These are phyloP conservation scores for Serendipita sp. DNA, from an alignment of 1,284 basidiomycete species.

Conservation along the genomic window DNA sequence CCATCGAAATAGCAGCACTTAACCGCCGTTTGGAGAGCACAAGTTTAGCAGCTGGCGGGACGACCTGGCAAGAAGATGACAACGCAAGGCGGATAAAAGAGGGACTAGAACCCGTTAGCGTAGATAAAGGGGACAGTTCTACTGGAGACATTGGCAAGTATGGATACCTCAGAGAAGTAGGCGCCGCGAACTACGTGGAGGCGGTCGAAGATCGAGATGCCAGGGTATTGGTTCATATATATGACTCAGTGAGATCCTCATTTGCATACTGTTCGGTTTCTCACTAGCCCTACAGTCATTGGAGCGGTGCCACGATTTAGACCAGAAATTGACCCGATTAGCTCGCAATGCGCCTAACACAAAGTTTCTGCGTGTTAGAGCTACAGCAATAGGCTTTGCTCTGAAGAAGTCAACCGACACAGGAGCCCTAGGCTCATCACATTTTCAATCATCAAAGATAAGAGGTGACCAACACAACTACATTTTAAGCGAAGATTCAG, in stretches of 20 bases:
- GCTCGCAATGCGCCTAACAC: slow-evolving; percentile 56
- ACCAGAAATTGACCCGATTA: slow-evolving; percentile 51
- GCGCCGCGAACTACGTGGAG: slow-evolving; percentile 52
- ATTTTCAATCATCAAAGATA: neutral
- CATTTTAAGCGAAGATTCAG: slow-evolving; percentile 17
- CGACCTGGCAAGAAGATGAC: slow-evolving; percentile 60
- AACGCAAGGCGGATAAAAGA: slow-evolving; percentile 32
- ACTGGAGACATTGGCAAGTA: slow-evolving; percentile 31
- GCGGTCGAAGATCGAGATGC: slow-evolving; percentile 63
- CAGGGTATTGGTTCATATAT: slow-evolving; percentile 67
- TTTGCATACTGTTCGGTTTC: slow-evolving; percentile 1
- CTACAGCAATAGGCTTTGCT: slow-evolving; percentile 65
- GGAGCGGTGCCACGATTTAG: slow-evolving; percentile 56
- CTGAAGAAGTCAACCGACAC: slow-evolving; percentile 6
- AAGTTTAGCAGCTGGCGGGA: slow-evolving; percentile 36
- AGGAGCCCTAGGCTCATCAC: neutral
- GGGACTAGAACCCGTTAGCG: slow-evolving; percentile 25
- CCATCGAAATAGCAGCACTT: slow-evolving; percentile 34
- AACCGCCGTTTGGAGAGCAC: slow-evolving; percentile 45
- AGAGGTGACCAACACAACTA: neutral
- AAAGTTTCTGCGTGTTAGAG: slow-evolving; percentile 66
- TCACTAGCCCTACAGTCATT: slow-evolving; percentile 35
- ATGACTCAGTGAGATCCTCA: slow-evolving; percentile 52
- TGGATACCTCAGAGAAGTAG: slow-evolving; percentile 72
- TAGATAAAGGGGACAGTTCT: slow-evolving; percentile 25